Evolutionary conservation across 2,329 filamentous ascomycete species (phyloP).

Genomic region (Neonectria magnoliae): DNA sequence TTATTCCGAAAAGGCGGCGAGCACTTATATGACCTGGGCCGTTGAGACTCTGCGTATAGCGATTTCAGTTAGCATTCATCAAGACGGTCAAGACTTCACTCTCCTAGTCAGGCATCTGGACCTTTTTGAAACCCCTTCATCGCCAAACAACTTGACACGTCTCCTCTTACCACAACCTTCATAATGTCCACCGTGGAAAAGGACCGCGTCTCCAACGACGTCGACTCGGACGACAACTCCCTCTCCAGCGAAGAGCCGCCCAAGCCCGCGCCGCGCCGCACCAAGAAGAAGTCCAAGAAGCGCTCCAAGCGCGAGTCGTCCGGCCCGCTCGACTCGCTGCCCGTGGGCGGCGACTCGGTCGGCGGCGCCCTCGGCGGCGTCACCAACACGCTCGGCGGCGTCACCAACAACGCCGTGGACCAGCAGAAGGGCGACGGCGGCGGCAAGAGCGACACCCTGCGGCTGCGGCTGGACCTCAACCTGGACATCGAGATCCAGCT

Average conservation of each 20-base stretch:
- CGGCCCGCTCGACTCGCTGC: conserved; percentile 50
- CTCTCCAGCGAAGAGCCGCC: conserved; percentile 39
- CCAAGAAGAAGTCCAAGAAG: conserved; percentile 46
- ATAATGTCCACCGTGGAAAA: conserved; percentile 42
- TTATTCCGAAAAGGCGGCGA: conserved; percentile 33
- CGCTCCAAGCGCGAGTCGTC: conserved; percentile 38
- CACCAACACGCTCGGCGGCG: conserved; percentile 53
- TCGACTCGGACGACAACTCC: conserved; percentile 38
- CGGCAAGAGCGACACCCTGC: conserved; percentile 69
- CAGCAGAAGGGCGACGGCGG: conserved; percentile 46
- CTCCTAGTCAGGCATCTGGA: no score
- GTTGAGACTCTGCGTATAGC: neutral
- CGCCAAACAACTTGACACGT: no score
- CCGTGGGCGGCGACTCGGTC: conserved; percentile 49
- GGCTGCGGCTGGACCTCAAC: conserved; percentile 80
- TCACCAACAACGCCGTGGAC: conserved; percentile 52
- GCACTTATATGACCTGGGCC: conserved; percentile 37
- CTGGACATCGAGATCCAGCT: conserved; percentile 86
- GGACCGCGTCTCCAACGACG: conserved; percentile 38
- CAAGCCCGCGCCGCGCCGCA: conserved; percentile 35
- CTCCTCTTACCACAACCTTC: neutral
- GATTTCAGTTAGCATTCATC: neutral
- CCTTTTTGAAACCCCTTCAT: no score
- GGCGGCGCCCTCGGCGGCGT: conserved; percentile 52
- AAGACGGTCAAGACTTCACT: neutral